A percentile compares a stretch with the other conserved stretches of the same genome.
These are phyloP conservation scores for Xylariaceae sp. DNA, from an alignment of 2,329 filamentous ascomycete genomes.

Conservation along the genomic window DNA sequence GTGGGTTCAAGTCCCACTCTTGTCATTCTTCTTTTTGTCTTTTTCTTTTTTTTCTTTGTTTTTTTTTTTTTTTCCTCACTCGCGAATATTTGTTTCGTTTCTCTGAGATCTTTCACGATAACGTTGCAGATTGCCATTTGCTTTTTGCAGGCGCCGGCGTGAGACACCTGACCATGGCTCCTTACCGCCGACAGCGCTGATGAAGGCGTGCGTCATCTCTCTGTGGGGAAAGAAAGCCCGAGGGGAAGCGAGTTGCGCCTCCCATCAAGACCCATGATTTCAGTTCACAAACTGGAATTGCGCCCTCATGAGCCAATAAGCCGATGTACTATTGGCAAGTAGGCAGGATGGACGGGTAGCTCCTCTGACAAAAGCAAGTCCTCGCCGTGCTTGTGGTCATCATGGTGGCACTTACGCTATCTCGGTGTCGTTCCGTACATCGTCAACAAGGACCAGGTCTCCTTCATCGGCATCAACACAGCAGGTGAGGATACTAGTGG, in stretches of 20 bases:
- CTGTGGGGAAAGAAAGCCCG: not conserved
- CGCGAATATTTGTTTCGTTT: not conserved
- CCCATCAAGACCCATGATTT: not conserved
- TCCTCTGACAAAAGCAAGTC: too few species aligned
- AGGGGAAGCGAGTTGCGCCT: slow-evolving; percentile 15
- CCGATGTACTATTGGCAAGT: too few species aligned
- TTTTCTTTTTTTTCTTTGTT: not conserved
- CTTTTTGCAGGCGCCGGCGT: not conserved
- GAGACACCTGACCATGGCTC: not conserved
- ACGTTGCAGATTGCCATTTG: not conserved
- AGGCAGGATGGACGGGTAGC: too few species aligned
- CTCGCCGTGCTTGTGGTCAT: too few species aligned
- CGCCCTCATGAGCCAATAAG: not conserved
- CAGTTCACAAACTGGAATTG: not conserved
- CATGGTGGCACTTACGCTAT: not conserved
- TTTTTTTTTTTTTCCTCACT: not conserved
- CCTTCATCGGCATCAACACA: not conserved
- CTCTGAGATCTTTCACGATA: not conserved
- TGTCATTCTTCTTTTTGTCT: slow-evolving; percentile 10
- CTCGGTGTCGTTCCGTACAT: not conserved
- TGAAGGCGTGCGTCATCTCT: too few species aligned
- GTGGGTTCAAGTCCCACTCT: slow-evolving; percentile 40
- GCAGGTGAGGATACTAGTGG: not conserved
- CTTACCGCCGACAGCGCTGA: too few species aligned
- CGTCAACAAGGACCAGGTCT: not conserved